These are phyloP conservation scores for Hericium alpestre DNA, from an alignment of 768 basidiomycete species.

Conservation along the genomic window DNA sequence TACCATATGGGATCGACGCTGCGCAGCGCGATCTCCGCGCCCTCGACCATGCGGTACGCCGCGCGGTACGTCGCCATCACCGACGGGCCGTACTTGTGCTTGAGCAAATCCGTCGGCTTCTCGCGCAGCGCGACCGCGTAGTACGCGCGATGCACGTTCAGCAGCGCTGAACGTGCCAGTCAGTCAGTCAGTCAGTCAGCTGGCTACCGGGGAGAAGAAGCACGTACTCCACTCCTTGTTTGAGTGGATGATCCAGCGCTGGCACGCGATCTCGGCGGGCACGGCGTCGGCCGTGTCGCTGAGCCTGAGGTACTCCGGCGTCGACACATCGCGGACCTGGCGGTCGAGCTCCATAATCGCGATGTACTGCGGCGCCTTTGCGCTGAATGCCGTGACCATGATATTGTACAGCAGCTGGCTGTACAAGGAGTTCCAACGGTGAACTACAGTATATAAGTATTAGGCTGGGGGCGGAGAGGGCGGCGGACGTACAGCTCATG, in stretches of 20 bases:
- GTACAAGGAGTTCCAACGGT: slow-evolving; percentile 42
- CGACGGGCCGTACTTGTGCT: slow-evolving; percentile 57
- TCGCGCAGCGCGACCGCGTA: slow-evolving; percentile 60
- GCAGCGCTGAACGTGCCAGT: slow-evolving; percentile 31
- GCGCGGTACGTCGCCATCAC: slow-evolving; percentile 65
- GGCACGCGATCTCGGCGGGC: not conserved
- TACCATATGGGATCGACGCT: slow-evolving; percentile 28
- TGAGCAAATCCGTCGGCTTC: slow-evolving; percentile 41
- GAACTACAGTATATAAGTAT: slow-evolving; percentile 24
- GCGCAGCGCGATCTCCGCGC: slow-evolving; percentile 33
- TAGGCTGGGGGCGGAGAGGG: too few relatives aligned
- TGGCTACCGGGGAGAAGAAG: slow-evolving; percentile 5
- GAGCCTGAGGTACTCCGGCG: slow-evolving; percentile 36
- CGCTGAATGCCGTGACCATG: slow-evolving; percentile 16
- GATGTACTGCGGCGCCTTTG: slow-evolving; percentile 40
- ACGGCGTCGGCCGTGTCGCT: not conserved
- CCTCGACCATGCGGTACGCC: slow-evolving; percentile 53
- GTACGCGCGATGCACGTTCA: slow-evolving; percentile 58
- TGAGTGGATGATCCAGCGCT: slow-evolving; percentile 14
- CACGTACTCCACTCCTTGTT: slow-evolving; percentile 21
- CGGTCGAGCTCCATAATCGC: slow-evolving; percentile 49
- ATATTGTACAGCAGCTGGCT: slow-evolving; percentile 38
- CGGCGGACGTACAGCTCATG: slow-evolving; percentile 5
- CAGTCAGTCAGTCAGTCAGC: not conserved
- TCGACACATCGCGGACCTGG: slow-evolving; percentile 47